Percentiles rank a stretch among this genome's conserved stretches.
phyloP scores from a whole-genome alignment of 2,329 filamentous ascomycete genomes.

The Colletotrichum paranaense region DNA sequence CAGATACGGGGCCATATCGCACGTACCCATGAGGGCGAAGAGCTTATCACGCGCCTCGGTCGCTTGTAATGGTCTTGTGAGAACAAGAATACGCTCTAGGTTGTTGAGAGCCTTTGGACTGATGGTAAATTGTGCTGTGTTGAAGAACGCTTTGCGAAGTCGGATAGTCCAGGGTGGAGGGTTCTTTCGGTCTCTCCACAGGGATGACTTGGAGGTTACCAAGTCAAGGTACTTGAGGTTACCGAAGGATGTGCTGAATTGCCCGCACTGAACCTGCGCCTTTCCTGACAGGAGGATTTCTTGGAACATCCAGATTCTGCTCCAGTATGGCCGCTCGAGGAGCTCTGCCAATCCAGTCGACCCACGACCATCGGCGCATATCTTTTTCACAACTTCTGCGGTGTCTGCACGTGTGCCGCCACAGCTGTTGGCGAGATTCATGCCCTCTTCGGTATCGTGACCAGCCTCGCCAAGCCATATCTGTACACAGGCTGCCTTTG shows the following conservation, averaged over 20 bases:
- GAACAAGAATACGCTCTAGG: background rate
- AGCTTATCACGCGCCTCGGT: background rate
- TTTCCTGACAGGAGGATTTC: background rate
- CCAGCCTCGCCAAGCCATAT: background rate
- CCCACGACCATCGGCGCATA: background rate
- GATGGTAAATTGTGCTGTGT: background rate
- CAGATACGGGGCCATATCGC: background rate
- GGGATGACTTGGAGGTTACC: background rate
- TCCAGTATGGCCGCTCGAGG: conserved; percentile 1
- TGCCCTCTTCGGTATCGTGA: background rate
- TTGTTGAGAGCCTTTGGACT: background rate
- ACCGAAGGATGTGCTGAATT: background rate
- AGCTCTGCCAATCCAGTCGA: background rate
- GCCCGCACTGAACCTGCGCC: background rate
- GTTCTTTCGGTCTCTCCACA: background rate
- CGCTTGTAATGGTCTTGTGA: background rate
- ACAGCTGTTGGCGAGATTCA: background rate
- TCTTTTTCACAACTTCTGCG: background rate
- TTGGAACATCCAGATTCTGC: conserved; percentile 15
- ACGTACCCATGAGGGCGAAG: background rate
- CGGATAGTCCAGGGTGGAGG: background rate
- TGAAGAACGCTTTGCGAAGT: background rate
- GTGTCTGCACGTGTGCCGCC: background rate
- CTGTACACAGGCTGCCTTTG: background rate
- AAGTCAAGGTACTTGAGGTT: background rate